Evolutionary conservation across 768 basidiomycete genomes (phyloP).

Genomic region (Pilatotrama ljubarskyi): DNA sequence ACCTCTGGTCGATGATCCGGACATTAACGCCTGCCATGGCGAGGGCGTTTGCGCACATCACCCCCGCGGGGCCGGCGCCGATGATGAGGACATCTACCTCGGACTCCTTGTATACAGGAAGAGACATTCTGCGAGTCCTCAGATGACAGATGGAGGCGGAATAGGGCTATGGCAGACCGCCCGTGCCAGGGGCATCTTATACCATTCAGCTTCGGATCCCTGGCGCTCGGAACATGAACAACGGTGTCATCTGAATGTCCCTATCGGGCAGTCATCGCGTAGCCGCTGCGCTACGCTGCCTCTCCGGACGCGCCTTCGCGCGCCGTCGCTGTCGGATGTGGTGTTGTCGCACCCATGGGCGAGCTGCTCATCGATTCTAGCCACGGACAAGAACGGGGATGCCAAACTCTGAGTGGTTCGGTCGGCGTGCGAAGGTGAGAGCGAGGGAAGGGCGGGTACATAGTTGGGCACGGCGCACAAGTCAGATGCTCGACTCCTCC

Average conservation of each 20-base stretch:
- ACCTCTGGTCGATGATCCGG: conserved; percentile 64
- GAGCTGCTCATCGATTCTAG: neutral
- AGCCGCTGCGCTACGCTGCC: neutral
- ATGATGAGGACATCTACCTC: conserved; percentile 60
- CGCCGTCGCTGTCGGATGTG: neutral
- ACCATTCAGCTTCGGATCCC: neutral
- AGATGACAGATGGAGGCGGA: neutral
- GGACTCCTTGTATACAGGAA: conserved; percentile 32
- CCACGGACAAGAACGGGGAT: neutral
- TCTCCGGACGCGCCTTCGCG: neutral
- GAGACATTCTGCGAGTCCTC: neutral
- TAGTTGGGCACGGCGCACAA: conserved; percentile 5
- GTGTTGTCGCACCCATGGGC: neutral
- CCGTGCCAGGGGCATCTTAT: conserved; percentile 7
- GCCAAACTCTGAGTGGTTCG: neutral
- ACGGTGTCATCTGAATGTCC: conserved; percentile 21
- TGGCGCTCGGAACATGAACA: conserved; percentile 14
- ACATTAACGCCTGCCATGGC: conserved; percentile 57
- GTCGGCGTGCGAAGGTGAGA: neutral
- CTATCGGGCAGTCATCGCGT: conserved; percentile 14
- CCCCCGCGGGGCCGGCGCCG: conserved; percentile 60
- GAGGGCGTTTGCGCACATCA: conserved; percentile 71
- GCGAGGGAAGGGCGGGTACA: conserved; percentile 12
- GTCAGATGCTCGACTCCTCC: conserved; percentile 9
- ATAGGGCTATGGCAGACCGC: neutral